These are phyloP conservation scores for Gamsiella multidivaricata DNA, from an alignment of 192 early-diverging fungal genomes.

Conservation along the genomic window DNA sequence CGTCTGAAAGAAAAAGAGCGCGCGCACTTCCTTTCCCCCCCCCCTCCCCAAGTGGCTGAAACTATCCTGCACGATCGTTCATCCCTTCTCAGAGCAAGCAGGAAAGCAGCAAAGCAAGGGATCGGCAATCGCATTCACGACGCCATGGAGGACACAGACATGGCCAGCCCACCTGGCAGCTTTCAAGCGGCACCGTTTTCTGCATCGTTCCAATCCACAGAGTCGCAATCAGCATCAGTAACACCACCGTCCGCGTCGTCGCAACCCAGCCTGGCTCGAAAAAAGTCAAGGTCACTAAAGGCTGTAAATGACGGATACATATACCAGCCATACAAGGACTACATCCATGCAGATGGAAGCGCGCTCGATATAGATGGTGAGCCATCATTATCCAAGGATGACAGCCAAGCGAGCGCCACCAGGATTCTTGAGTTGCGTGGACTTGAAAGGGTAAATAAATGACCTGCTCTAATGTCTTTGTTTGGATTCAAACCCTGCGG, in stretches of 20 bases:
- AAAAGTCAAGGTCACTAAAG: constrained; percentile 10
- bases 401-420: constrained; percentile 30
- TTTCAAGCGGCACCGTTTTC: no score
- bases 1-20: no score
- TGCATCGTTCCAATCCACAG: not conserved
- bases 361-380: not conserved
- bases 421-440: constrained; percentile 43
- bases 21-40: no score
- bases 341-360: not conserved
- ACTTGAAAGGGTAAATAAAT: constrained; percentile 37
- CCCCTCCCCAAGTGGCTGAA: no score
- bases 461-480: no score
- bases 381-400: not conserved
- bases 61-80: no score
- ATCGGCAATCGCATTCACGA: no score
- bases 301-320: constrained; percentile 41
- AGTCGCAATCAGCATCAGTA: not conserved
- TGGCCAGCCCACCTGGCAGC: constrained; percentile 40
- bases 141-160: constrained; percentile 41
- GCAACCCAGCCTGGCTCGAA: not conserved
- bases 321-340: constrained; percentile 38
- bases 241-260: not conserved
- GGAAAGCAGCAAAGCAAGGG: not conserved
- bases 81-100: not conserved
- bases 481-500: no score